Conservation (phyloP, 148 eudicot genomes). For the Spergularia bocconei region DNA sequence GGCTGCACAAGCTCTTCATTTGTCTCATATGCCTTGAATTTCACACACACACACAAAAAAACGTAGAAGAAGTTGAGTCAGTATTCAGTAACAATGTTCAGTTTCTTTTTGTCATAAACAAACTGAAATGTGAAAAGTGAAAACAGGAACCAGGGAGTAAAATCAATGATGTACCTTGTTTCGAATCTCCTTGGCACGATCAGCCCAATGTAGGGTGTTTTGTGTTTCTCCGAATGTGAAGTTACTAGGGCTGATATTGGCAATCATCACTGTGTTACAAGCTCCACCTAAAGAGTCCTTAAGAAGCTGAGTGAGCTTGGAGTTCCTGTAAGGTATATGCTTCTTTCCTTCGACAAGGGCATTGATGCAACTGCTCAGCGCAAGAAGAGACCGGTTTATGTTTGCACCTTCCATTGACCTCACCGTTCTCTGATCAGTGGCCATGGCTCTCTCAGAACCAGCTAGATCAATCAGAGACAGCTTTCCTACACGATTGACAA, state of each 20-base stretch:
- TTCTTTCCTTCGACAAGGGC: slow-evolving; percentile 91
- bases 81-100: neutral
- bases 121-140: neutral
- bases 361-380: slow-evolving; percentile 91
- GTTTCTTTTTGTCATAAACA: neutral
- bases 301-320: slow-evolving; percentile 89
- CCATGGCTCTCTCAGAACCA: slow-evolving; percentile 87
- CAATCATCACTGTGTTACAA: slow-evolving; percentile 90
- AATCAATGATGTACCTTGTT: slow-evolving; percentile 45
- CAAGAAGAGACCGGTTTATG: slow-evolving; percentile 75
- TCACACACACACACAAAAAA: neutral
- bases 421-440: slow-evolving; percentile 82
- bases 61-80: neutral
- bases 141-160: neutral
- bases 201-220: slow-evolving; percentile 97
- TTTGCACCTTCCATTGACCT: slow-evolving; percentile 90
- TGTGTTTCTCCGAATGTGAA: slow-evolving; percentile 81
- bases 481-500: slow-evolving; percentile 67
- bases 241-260: slow-evolving; percentile 82
- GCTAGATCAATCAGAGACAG: slow-evolving; percentile 80
- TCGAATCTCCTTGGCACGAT: slow-evolving; percentile 85
- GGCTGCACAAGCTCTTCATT: slow-evolving; percentile 54
- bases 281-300: slow-evolving; percentile 91
- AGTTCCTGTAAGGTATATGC: slow-evolving; percentile 85
- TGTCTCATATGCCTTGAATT: slow-evolving; percentile 52